Evolutionary conservation across 1,284 basidiomycete species (phyloP).

Genomic region (Volvariella volvacea): DNA sequence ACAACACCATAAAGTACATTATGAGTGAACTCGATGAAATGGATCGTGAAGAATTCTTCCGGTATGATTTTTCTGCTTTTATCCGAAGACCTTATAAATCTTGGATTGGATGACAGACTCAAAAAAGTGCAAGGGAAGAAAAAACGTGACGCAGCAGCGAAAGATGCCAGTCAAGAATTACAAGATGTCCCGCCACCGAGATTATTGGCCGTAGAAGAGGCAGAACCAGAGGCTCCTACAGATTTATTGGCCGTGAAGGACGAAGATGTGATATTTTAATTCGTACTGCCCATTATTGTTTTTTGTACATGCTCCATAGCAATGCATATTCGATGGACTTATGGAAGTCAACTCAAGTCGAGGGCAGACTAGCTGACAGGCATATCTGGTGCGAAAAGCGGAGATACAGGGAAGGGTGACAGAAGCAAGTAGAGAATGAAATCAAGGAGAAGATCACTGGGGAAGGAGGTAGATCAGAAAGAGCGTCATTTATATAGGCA

Average conservation of each 20-base stretch:
- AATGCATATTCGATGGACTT: background rate
- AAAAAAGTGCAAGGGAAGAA: slow-evolving; percentile 98
- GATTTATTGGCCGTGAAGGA: slow-evolving; percentile 84
- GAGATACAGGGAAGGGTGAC: slow-evolving; percentile 19
- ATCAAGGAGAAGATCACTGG: slow-evolving; percentile 3
- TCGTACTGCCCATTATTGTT: slow-evolving; percentile 5
- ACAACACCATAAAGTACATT: slow-evolving; percentile 98
- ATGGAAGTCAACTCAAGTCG: background rate
- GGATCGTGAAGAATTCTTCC: slow-evolving; percentile 97
- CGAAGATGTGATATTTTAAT: slow-evolving; percentile 85
- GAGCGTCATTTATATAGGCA: slow-evolving; percentile 15
- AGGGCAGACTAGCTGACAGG: background rate
- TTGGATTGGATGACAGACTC: slow-evolving; percentile 39
- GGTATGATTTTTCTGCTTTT: slow-evolving; percentile 34
- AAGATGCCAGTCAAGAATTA: slow-evolving; percentile 29
- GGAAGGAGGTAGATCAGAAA: slow-evolving; percentile 1
- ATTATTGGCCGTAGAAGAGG: slow-evolving; percentile 23
- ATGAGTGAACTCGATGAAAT: slow-evolving; percentile 94
- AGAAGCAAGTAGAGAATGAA: slow-evolving; percentile 16
- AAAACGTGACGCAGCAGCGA: slow-evolving; percentile 70
- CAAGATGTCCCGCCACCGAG: slow-evolving; percentile 14
- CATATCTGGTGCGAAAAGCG: slow-evolving; percentile 10
- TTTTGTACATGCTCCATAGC: slow-evolving; percentile 14
- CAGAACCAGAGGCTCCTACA: slow-evolving; percentile 24
- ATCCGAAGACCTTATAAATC: background rate